Evolutionary conservation across 2,329 filamentous ascomycete species (phyloP), one percentile per base, ranked within the genome.

Genomic region (Chrysoporthe deuterocubensis): DNA sequence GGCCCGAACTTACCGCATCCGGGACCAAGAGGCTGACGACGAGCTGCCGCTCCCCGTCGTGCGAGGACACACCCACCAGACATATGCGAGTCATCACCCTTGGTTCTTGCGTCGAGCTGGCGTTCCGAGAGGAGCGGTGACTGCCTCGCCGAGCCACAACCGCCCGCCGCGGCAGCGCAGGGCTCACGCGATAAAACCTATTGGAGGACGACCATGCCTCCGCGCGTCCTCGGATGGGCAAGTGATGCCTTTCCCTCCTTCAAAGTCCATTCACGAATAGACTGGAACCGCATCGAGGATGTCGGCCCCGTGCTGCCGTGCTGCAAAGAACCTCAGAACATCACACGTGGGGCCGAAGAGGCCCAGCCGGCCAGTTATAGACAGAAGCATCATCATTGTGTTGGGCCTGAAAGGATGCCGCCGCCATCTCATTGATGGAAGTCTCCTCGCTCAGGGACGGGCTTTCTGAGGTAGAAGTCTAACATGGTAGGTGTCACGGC

Each of bases 1-100:
- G 32, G 46, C 61, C 67, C 67, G 67, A 69, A 50, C 58, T 67
- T 67, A 42, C 67, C 65, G 42, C 16, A 58, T 69, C 7, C 13
- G 61, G 62, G 40, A 56, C 43, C 32, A 16, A 40, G 57, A 61
- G 44, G 18, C 34, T 26, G 34, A 46, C 56, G 58, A 40, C 50
- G 37, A 26, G 9, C 40, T 54, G 44, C 37, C 48, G 16, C 44
- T n/a, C 18, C 16, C 40, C 8, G 62, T 11, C 37, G 37, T 42
- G 34, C 46, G n/a, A 52, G 46, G 14, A 34, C 6, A 4, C 37
- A 7, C 18, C 14, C n/a, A 13, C 32, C 11, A 9, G 43, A 16
- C 34, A 14, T n/a, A 21, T 63, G 48, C 18, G 32, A 9, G 37
- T 14, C 34, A 21, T 13, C n/a, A n/a, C 14, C 6, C 9, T 21